Base-by-base conservation (phyloP, 805 yeast species). In the Torulaspora quercuum region DNA sequence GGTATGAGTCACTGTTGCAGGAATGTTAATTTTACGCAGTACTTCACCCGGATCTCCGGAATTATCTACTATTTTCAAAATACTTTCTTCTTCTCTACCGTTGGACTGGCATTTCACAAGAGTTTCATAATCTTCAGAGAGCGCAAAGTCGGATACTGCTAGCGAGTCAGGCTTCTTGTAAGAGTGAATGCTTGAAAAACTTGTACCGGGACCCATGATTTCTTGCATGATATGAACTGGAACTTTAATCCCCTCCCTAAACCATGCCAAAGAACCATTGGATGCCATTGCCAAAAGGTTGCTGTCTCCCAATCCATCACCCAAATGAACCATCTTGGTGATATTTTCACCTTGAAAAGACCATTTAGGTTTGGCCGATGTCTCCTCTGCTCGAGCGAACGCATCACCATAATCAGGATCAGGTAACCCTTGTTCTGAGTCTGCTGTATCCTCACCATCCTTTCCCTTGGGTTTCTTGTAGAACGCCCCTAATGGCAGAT, bases 391-490 rank as follows among this genome's bases (percentile, higher is more conserved):
- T 39, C 78, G 86, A 16, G 74, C 79, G 25, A 82, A 70, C 2
- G 80, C 87, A 42, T 81, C 90, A 26, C 82, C 94, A 33, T 69
- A 68, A 50, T 81, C 89, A 3, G 87, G 88, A 25, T 67, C 69
- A 15, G 56, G 42, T 23, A 39, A 34, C 25, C 12, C 9, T 18
- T 33, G 18, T 4, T 37, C 38, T n/a, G n/a, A n/a, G n/a, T n/a
- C n/a, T n/a, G n/a, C n/a, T 8, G 34, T 58, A 30, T 52, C 52
- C 14, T 57, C 46, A 8, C 46, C 53, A 12, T 38, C 41, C 16
- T 45, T 46, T 11, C 36, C 40, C 6, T 32, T 37, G 19, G 26
- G 6, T 14, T 41, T 15, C n/a, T 22, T 39, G 21, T 45, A 42
- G 25, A 51, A 51, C 5, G 53, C 42, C 3, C 55, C 55, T 16